phyloP scores from a whole-genome alignment of 495 filamentous ascomycete species.

The Tuber magnatum region DNA sequence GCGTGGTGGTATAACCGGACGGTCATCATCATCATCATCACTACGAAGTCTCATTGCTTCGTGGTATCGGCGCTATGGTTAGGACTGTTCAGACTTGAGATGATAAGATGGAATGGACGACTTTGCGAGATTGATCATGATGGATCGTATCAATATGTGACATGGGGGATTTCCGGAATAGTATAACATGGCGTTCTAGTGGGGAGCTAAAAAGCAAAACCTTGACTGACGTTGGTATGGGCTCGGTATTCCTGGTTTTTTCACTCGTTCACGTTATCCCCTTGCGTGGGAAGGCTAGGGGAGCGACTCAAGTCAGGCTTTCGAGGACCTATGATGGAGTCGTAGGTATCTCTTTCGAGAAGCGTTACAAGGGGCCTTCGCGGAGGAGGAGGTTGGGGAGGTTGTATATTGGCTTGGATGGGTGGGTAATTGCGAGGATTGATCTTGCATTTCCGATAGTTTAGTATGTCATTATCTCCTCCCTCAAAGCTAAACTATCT shows the following conservation, averaged over 20 bases:
- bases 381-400: conserved; percentile 6
- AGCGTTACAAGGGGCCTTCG: conserved; percentile 4
- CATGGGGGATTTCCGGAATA: background rate
- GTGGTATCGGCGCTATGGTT: conserved; percentile 13
- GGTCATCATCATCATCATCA: conserved; percentile 11
- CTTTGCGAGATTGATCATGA: conserved; percentile 21
- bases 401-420: conserved; percentile 18
- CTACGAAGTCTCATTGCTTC: conserved; percentile 27
- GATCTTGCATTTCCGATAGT: conserved; percentile 29
- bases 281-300: conserved; percentile 14
- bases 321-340: conserved; percentile 26
- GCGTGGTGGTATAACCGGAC: conserved; percentile 31
- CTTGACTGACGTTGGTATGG: conserved; percentile 26
- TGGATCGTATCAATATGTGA: conserved; percentile 20
- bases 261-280: conserved; percentile 22
- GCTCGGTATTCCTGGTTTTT: conserved; percentile 23
- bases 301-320: conserved; percentile 16
- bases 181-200: background rate
- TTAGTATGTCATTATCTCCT: conserved; percentile 14
- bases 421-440: conserved; percentile 26
- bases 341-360: conserved; percentile 19
- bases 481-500: background rate
- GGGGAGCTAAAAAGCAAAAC: background rate
- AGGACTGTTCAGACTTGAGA: conserved; percentile 10
- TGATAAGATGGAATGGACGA: conserved; percentile 8